These are phyloP conservation scores for Coffea eugenioides DNA, from an alignment of 257 asterid genomes.

Conservation along the genomic window DNA sequence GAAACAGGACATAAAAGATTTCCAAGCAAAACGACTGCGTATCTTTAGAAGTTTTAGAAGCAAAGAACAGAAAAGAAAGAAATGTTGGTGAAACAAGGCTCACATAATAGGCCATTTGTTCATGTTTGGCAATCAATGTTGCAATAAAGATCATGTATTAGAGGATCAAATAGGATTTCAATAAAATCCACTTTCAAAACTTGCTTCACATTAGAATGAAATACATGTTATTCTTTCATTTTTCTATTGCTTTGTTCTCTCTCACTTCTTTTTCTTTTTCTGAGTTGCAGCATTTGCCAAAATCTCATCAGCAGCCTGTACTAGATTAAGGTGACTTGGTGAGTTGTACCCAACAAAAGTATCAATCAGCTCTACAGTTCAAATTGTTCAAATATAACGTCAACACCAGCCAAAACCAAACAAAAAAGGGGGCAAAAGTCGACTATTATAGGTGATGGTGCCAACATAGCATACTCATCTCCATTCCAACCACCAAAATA, in stretches of 20 bases:
- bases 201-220: not conserved
- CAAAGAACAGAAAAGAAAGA: too few species aligned
- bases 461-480: not conserved
- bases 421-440: not conserved
- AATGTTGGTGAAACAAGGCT: not conserved
- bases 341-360: not conserved
- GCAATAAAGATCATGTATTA: not conserved
- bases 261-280: not conserved
- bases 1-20: not conserved
- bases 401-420: not conserved
- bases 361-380: not conserved
- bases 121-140: not conserved
- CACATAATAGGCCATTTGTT: not conserved
- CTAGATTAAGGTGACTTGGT: not conserved
- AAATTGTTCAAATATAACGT: not conserved
- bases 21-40: not conserved
- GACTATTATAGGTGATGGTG: not conserved
- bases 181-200: not conserved
- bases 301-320: not conserved
- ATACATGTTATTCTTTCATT: too few species aligned
- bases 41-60: too few species aligned
- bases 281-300: not conserved
- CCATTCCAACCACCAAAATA: not conserved
- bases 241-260: not conserved
- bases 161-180: not conserved